These are phyloP conservation scores for Rhodotorula graminis DNA, from an alignment of 768 basidiomycete species.

Conservation along the genomic window DNA sequence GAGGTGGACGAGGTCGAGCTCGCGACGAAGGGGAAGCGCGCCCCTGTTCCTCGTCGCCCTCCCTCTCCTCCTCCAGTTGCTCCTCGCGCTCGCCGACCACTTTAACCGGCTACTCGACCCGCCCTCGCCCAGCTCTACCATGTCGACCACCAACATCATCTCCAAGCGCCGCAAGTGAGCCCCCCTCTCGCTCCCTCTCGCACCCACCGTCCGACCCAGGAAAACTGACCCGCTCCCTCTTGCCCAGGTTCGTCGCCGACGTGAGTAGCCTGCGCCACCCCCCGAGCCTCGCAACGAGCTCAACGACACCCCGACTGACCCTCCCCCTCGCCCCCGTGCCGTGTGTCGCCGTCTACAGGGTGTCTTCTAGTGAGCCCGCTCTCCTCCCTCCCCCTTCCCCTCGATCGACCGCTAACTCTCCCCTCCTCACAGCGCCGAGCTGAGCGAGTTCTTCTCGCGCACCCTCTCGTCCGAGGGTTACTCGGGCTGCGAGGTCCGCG, in stretches of 20 bases:
- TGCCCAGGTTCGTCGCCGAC: constrained; percentile 38
- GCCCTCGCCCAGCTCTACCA: constrained; percentile 1
- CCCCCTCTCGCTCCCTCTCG: neutral
- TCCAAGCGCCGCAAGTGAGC: constrained; percentile 44
- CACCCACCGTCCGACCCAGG: neutral
- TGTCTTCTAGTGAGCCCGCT: constrained; percentile 37
- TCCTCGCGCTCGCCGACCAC: constrained; percentile 16
- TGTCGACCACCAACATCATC: constrained; percentile 38
- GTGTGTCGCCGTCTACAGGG: constrained; percentile 11
- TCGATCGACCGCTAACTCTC: neutral
- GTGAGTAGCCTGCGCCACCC: constrained; percentile 6
- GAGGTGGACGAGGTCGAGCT: no score
- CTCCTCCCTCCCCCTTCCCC: neutral
- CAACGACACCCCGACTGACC: neutral
- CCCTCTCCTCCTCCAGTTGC: neutral
- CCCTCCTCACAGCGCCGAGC: constrained; percentile 63
- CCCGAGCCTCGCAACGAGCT: neutral
- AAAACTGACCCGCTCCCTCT: neutral
- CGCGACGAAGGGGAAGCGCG: no score
- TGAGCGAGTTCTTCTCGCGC: constrained; percentile 97
- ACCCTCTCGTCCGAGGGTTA: constrained; percentile 99
- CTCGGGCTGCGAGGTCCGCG: constrained; percentile 99
- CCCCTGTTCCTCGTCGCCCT: no score
- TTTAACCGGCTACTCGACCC: constrained; percentile 10
- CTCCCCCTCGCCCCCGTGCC: neutral